Percentiles rank a stretch among this genome's conserved stretches.
These are phyloP conservation scores for Chaetomiaceae sp. DNA, from an alignment of 2,329 filamentous ascomycete genomes.

Conservation along the genomic window DNA sequence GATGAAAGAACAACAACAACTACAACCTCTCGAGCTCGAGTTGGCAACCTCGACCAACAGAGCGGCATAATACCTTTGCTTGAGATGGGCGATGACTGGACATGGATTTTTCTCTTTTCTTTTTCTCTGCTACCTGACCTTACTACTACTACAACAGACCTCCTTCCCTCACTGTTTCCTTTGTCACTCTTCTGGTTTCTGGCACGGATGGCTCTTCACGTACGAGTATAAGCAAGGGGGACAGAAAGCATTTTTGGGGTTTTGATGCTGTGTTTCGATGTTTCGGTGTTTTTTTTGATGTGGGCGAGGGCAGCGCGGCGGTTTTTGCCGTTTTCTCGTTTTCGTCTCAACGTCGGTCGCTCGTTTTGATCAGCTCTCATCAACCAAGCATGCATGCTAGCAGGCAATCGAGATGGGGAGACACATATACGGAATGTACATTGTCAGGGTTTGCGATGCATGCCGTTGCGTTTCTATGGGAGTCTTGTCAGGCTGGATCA, in stretches of 20 bases:
- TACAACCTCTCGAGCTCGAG: too few relatives aligned
- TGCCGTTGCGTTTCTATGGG: neutral
- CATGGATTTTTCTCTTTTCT: neutral
- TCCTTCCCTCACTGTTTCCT: neutral
- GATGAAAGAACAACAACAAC: slow-evolving; percentile 2
- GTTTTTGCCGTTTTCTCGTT: neutral
- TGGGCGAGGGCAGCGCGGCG: too few relatives aligned
- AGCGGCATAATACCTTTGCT: too few relatives aligned
- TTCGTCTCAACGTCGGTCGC: neutral
- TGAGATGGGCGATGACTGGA: neutral
- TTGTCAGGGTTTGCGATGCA: neutral
- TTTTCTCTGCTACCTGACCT: too few relatives aligned
- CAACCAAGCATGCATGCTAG: neutral
- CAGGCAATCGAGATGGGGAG: neutral
- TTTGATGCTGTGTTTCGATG: too few relatives aligned
- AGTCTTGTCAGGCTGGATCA: neutral
- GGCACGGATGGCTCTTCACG: neutral
- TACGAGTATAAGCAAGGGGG: neutral
- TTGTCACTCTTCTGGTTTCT: neutral
- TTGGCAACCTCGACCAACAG: too few relatives aligned
- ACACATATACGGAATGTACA: slow-evolving; percentile 2
- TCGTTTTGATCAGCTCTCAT: neutral
- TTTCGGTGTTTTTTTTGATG: neutral
- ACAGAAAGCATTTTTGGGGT: neutral
- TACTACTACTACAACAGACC: neutral